Conservation (phyloP, 768 basidiomycete species). For the Serendipita sp. region DNA sequence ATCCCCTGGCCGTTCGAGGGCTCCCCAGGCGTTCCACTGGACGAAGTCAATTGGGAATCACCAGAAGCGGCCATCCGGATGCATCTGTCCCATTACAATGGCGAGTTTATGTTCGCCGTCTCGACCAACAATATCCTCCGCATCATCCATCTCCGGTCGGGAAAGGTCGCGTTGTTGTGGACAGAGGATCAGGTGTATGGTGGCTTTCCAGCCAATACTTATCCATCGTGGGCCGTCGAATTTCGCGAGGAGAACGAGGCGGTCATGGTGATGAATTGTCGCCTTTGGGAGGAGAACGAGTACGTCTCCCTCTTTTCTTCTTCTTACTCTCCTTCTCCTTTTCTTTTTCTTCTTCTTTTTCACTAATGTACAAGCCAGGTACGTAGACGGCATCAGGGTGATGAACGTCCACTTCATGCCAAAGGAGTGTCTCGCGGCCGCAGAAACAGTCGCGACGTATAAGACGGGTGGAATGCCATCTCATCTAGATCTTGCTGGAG, state of each 20-base stretch:
- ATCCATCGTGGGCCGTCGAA: neutral
- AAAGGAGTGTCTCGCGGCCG: neutral
- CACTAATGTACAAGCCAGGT: neutral
- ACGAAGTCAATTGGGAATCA: neutral
- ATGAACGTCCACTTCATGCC: neutral
- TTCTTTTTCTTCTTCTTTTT: neutral
- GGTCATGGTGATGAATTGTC: neutral
- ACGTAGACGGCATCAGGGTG: neutral
- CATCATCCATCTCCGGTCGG: neutral
- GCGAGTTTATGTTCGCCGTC: neutral
- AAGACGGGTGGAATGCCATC: neutral
- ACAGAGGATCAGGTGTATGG: neutral
- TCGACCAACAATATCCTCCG: neutral
- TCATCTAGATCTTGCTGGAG: constrained; percentile 3
- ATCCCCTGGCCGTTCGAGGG: neutral
- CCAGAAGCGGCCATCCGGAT: neutral
- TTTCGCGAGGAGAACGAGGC: neutral
- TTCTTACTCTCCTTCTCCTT: neutral
- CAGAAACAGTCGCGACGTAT: neutral
- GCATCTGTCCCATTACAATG: constrained; percentile 2
- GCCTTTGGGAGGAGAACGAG: neutral
- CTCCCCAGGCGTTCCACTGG: neutral
- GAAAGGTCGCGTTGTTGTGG: neutral
- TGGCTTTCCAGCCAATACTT: neutral
- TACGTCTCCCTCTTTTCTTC: neutral